Evolutionary conservation across 176 grass and related monocot species (phyloP).

Genomic region (Stipa capillata): DNA sequence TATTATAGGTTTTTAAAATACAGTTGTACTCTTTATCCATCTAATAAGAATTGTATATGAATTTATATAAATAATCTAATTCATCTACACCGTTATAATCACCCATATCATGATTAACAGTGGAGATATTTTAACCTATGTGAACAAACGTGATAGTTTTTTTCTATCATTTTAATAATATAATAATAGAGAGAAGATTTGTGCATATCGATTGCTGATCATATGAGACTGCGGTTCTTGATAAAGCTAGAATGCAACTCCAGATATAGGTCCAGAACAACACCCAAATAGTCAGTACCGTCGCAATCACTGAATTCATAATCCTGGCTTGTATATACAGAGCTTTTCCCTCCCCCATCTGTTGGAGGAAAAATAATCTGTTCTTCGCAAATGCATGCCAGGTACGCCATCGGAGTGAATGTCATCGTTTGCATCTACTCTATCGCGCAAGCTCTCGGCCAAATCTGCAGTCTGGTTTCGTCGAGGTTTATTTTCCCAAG

Average conservation of each 20-base stretch:
- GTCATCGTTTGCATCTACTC: constrained; percentile 72
- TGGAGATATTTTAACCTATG: too few relatives aligned
- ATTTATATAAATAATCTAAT: too few relatives aligned
- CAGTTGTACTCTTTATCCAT: too few relatives aligned
- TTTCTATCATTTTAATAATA: too few relatives aligned
- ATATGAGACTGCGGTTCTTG: neutral
- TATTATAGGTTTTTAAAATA: too few relatives aligned
- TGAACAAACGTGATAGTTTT: too few relatives aligned
- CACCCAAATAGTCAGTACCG: neutral
- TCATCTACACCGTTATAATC: too few relatives aligned
- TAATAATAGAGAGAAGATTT: too few relatives aligned
- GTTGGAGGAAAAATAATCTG: neutral
- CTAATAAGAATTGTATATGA: too few relatives aligned
- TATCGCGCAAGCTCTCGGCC: constrained; percentile 36
- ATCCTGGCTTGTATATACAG: neutral
- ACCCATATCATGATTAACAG: too few relatives aligned
- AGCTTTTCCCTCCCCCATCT: too few relatives aligned
- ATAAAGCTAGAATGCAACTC: neutral
- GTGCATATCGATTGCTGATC: neutral
- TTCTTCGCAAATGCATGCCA: neutral
- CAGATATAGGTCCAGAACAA: neutral
- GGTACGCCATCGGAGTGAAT: constrained; percentile 66
- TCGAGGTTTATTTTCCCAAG: constrained; percentile 22
- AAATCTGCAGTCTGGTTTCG: constrained; percentile 27
- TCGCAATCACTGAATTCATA: neutral